Base-by-base conservation (phyloP, 257 asterid species). In the Henckelia pumila region DNA sequence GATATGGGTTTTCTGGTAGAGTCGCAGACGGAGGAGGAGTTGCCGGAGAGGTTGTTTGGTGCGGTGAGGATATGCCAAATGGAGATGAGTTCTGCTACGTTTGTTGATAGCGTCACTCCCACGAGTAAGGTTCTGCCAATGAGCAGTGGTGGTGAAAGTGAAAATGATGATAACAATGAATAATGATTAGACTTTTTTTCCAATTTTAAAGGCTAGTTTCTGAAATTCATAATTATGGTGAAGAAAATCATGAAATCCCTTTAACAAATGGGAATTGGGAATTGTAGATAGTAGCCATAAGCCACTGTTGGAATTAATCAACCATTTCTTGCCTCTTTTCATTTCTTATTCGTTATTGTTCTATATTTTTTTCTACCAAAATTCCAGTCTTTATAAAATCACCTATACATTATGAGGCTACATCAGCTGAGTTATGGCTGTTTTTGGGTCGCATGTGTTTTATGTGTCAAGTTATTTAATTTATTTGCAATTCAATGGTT, bases 1-100 rank as follows among this genome's bases (percentile, higher is more conserved):
- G 98, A 92, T 73, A 92, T 92, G 97, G 98, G 96, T 33, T 92
- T 92, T 70, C 67, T 89, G 74, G 98, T 89, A 50, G 98, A 92
- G 84, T 79, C 77, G 9, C 88, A 81, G 24, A 50, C 77, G 56
- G 90, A 85, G 76, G 97, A 88, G 47, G 98, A 92, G 74, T 72
- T 89, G 80, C 98, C 98, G 33, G 98, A 92, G 52, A 84, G 81
- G 61, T 63, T 92, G 68, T 80, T 92, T 58, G 97, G 98, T 0
- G 97, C 95, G 7, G 97, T 92, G 56, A 82, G 97, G 77, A 77
- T 92, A 74, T 77, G 89, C 62, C 98, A 89, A 57, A 89, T 92
- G 96, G 98, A 92, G 81, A 89, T 86, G 98, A 74, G 83, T 23
- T 87, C 95, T 8, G 95, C 96, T 2, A 72, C 83, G 19, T 83